Base-by-base conservation (phyloP, 345 rosid genomes). In the Citrus medica region DNA sequence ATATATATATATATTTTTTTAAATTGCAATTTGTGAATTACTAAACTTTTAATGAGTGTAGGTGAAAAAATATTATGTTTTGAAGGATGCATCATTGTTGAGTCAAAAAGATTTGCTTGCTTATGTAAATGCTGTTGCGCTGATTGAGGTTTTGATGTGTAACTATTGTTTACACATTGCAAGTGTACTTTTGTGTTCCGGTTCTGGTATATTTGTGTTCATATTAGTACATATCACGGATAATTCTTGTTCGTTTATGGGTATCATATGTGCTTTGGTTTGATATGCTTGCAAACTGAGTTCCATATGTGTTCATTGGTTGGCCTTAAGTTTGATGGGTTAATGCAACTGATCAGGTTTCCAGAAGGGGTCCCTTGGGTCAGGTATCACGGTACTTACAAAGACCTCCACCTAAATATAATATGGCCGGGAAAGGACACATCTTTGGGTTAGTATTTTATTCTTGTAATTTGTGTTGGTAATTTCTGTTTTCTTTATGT, bases 281-380 rank as follows among this genome's bases (percentile, higher is more conserved):
- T 69, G 12, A 25, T 48, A 16, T 65, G 69, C 55, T n/a, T 68
- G 10, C 9, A 21, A 72, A 9, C 16, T 56, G 32, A 22, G 48
- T 56, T 17, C 5, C 14, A 27, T 38, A 16, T 24, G 3, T 38
- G 19, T 63, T 40, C 16, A 33, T 60, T 40, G 32, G 32, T 56
- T 53, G 27, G 16, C 21, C 12, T 24, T 33, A n/a, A 42, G 30
- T 67, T 81, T 75, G 73, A 76, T 61, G 30, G 30, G 53, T 65
- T 40, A 53, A 22, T 65, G 75, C 40, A 27, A 66, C 38, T 28
- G 51, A 81, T 80, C 87, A 95, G 98, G 87, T 95, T 92, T 78
- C 98, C 97, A 12, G 67, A 89, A 83, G 98, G 92, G 28, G 93
- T 91, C 70, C 87, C 98, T 56, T 95, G 98, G 98, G 71, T 93